A percentile compares a stretch with the other conserved stretches of the same genome.
phyloP scores from a whole-genome alignment of 257 asterid genomes.

The Ajuga chamaepitys region DNA sequence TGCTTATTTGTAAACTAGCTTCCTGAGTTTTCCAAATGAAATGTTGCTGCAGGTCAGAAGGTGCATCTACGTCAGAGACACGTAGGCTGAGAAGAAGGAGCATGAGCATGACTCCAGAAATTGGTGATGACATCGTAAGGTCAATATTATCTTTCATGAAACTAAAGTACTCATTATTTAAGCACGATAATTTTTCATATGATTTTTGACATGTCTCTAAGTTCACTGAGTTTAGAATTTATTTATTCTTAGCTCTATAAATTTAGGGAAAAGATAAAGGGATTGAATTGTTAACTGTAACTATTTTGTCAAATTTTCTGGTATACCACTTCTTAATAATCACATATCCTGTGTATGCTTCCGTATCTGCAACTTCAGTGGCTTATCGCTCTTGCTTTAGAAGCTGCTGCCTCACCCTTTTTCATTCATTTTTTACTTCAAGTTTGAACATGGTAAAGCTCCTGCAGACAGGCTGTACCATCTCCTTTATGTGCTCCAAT shows the following conservation, averaged over 20 bases:
- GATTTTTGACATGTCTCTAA: constrained; percentile 3
- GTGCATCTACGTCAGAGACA: constrained; percentile 71
- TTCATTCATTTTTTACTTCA: neutral
- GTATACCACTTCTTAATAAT: constrained; percentile 1
- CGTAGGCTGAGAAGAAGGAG: constrained; percentile 90
- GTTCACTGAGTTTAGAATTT: neutral
- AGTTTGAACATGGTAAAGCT: neutral
- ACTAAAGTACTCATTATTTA: constrained; percentile 5
- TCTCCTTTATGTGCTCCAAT: neutral
- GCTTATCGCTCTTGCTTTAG: neutral
- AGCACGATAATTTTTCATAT: neutral
- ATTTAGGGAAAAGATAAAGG: neutral
- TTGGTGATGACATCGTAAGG: constrained; percentile 98
- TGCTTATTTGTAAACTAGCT: constrained; percentile 7
- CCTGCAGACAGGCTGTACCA: neutral
- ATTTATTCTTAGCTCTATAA: constrained; percentile 1
- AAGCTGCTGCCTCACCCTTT: neutral
- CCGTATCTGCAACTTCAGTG: neutral
- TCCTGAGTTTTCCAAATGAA: constrained; percentile 6
- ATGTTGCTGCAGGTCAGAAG: constrained; percentile 69
- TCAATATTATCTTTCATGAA: constrained; percentile 29
- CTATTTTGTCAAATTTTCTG: neutral
- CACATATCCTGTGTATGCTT: neutral
- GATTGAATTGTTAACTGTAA: neutral
- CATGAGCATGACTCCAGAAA: constrained; percentile 94